phyloP scores from a whole-genome alignment of 192 early-diverging fungal genomes.

The Rhizophlyctis rosea region DNA sequence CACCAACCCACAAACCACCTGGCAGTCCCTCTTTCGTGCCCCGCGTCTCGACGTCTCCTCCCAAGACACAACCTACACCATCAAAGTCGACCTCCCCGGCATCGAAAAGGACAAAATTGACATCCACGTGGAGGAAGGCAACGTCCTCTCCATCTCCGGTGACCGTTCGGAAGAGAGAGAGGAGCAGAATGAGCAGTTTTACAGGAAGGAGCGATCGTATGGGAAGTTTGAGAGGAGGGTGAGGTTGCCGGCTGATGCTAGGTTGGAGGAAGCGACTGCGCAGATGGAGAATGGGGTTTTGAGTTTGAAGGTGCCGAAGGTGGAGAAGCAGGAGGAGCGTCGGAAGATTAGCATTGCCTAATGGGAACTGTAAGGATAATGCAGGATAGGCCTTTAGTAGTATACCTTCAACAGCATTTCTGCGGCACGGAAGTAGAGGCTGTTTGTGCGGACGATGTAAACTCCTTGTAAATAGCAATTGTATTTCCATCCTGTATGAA shows the following conservation, averaged over 20 bases:
- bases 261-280: slow-evolving; percentile 29
- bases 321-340: not conserved
- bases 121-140: slow-evolving; percentile 18
- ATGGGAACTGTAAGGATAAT: too few relatives aligned
- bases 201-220: slow-evolving; percentile 36
- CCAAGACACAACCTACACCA: slow-evolving; percentile 23
- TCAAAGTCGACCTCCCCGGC: slow-evolving; percentile 39
- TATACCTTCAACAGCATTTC: too few relatives aligned
- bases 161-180: slow-evolving; percentile 35
- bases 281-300: slow-evolving; percentile 41
- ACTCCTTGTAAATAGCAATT: too few relatives aligned
- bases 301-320: slow-evolving; percentile 32
- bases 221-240: slow-evolving; percentile 34
- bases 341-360: not conserved
- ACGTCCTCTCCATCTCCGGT: slow-evolving; percentile 33
- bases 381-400: too few relatives aligned
- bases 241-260: slow-evolving; percentile 33
- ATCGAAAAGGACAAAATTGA: slow-evolving; percentile 33
- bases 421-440: too few relatives aligned
- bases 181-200: slow-evolving; percentile 23
- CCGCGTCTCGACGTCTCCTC: slow-evolving; percentile 36
- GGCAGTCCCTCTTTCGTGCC: too few relatives aligned
- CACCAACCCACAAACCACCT: too few relatives aligned
- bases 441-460: too few relatives aligned
- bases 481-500: too few relatives aligned